These are phyloP conservation scores for Pyrus communis DNA, from an alignment of 306 rosid genomes.

Conservation along the genomic window DNA sequence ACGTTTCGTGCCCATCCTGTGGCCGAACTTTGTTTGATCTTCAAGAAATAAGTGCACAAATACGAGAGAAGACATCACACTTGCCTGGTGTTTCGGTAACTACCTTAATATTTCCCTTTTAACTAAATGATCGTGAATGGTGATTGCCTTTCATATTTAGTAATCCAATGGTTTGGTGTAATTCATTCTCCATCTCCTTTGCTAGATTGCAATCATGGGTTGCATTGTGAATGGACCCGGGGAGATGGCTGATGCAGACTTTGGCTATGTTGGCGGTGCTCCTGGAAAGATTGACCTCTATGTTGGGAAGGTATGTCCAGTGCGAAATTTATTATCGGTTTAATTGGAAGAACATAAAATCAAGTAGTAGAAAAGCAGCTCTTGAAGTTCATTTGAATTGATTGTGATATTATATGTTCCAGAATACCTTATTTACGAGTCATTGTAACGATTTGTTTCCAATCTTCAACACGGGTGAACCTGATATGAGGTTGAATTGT, in stretches of 20 bases:
- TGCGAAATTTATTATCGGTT: not conserved
- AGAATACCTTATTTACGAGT: too few relatives aligned
- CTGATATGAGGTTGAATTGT: conserved; percentile 21
- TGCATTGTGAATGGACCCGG: conserved; percentile 99
- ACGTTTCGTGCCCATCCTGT: conserved; percentile 96
- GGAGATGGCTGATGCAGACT: conserved; percentile 99
- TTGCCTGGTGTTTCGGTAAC: conserved; percentile 95
- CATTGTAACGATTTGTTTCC: not conserved
- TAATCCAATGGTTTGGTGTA: not conserved
- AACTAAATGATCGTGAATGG: not conserved
- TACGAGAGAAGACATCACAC: conserved; percentile 87
- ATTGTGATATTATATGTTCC: not conserved
- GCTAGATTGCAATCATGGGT: conserved; percentile 98
- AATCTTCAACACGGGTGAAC: not conserved
- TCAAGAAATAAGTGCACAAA: conserved; percentile 91
- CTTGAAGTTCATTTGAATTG: not conserved
- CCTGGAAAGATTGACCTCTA: conserved; percentile 98
- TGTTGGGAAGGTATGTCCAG: conserved; percentile 76
- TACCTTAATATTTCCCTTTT: not conserved
- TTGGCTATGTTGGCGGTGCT: conserved; percentile 94
- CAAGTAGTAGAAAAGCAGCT: not conserved
- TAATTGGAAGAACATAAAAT: not conserved
- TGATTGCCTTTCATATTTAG: not conserved
- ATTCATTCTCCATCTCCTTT: not conserved
- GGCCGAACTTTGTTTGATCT: conserved; percentile 99